Evolutionary conservation across 495 filamentous ascomycete genomes (phyloP).

Genomic region (Rhypophila decipiens): DNA sequence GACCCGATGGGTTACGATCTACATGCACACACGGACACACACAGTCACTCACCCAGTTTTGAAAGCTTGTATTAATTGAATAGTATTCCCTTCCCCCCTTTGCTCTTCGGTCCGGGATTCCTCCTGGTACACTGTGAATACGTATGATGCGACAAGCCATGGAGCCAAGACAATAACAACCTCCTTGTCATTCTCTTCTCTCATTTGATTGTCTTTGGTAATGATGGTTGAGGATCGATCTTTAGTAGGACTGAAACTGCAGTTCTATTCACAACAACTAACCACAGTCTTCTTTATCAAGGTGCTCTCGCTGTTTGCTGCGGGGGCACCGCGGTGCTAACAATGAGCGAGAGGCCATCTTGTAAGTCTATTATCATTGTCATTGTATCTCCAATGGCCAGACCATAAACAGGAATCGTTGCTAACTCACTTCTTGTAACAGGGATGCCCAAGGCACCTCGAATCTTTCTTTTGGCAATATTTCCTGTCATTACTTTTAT

Average conservation of each 20-base stretch:
- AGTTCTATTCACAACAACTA: neutral
- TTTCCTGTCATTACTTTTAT: constrained; percentile 18
- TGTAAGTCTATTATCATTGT: constrained; percentile 1
- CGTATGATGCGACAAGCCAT: neutral
- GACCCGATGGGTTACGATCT: neutral
- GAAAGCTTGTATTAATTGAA: neutral
- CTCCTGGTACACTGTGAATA: neutral
- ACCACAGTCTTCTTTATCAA: neutral
- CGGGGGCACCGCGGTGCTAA: neutral
- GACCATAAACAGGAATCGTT: neutral
- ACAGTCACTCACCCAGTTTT: neutral
- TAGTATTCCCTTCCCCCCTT: neutral
- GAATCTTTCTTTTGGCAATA: constrained; percentile 15
- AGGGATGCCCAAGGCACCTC: constrained; percentile 21
- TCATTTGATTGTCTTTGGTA: no score
- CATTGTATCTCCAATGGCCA: neutral
- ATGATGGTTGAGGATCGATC: neutral
- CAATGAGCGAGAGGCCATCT: constrained; percentile 6
- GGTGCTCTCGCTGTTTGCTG: constrained; percentile 1
- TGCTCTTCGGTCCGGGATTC: neutral
- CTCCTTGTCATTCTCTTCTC: no score
- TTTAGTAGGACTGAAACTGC: neutral
- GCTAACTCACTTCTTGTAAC: neutral
- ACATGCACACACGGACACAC: no score
- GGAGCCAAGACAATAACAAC: constrained; percentile 1